Evolutionary conservation across 352 stramenopile species (phyloP).

Genomic region (Globisporangium barbulae): DNA sequence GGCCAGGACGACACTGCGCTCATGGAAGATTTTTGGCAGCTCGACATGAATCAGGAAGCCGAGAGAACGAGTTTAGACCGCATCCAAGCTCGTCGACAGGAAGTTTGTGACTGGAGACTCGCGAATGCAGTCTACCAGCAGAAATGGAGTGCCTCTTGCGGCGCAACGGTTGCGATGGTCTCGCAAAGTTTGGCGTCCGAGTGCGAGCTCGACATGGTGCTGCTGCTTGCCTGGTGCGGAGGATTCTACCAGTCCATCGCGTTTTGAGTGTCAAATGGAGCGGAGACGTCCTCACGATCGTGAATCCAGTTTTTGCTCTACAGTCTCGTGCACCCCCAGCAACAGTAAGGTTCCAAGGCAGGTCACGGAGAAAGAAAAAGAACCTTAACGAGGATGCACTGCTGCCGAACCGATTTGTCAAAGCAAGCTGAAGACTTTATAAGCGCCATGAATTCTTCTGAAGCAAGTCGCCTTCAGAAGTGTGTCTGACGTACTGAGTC

Average conservation of each 20-base stretch:
- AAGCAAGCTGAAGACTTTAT: too few relatives aligned
- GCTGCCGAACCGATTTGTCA: too few relatives aligned
- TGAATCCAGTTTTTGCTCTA: too few relatives aligned
- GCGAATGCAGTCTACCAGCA: conserved; percentile 31
- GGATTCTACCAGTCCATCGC: conserved; percentile 50
- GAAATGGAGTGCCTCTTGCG: conserved; percentile 44
- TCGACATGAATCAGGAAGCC: conserved; percentile 34
- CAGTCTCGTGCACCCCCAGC: too few relatives aligned
- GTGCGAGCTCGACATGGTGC: conserved; percentile 41
- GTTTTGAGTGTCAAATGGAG: conserved; percentile 21
- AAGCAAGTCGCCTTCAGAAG: neutral
- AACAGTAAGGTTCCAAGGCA: too few relatives aligned
- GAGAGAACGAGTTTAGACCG: conserved; percentile 24
- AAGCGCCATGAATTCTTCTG: neutral
- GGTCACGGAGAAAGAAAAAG: too few relatives aligned
- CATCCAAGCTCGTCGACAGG: conserved; percentile 21
- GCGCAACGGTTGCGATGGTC: conserved; percentile 20
- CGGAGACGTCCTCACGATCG: neutral
- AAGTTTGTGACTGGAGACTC: conserved; percentile 46
- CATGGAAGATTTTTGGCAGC: conserved; percentile 56
- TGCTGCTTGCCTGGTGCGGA: conserved; percentile 55
- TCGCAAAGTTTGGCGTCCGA: conserved; percentile 20
- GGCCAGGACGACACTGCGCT: conserved; percentile 65
- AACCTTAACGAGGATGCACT: too few relatives aligned
- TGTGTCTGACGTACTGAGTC: neutral